Percentiles rank a stretch among this genome's conserved stretches.
Conservation (phyloP, 2,329 filamentous ascomycete species). For the Penicillium sp. region DNA sequence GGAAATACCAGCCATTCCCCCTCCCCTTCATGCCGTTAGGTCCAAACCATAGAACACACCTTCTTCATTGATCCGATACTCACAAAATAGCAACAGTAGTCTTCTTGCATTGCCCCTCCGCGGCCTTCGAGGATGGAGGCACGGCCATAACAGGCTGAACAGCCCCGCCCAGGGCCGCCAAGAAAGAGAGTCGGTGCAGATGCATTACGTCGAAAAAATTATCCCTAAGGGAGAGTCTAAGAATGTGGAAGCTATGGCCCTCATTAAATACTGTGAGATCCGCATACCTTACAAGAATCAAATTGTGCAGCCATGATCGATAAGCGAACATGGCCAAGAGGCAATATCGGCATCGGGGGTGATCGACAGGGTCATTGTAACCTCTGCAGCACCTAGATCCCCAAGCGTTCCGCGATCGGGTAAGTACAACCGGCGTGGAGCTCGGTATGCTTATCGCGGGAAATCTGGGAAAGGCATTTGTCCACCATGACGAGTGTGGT, state of each 20-base stretch:
- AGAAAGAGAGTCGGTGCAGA: constrained; percentile 13
- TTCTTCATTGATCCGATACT: neutral
- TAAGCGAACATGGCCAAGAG: neutral
- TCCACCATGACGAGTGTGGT: neutral
- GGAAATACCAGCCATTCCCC: constrained; percentile 21
- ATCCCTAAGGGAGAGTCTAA: neutral
- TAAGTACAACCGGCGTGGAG: constrained; percentile 10
- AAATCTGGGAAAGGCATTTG: neutral
- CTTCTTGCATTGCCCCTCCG: constrained; percentile 21
- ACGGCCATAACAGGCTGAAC: constrained; percentile 12
- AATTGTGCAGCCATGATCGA: neutral
- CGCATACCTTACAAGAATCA: neutral
- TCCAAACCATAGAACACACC: no score
- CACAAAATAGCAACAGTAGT: constrained; percentile 23
- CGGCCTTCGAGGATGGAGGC: constrained; percentile 8
- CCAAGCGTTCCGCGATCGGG: constrained; percentile 7
- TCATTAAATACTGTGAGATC: constrained; percentile 1
- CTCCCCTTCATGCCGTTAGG: constrained; percentile 14
- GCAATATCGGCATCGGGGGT: neutral
- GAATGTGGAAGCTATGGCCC: neutral
- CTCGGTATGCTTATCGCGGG: neutral
- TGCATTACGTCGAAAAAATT: constrained; percentile 11
- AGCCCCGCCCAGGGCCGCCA: constrained; percentile 13
- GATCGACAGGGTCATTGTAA: constrained; percentile 18
- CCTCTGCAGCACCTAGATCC: constrained; percentile 1